These are phyloP conservation scores for Scenedesmus sp. DNA, from an alignment of 163 green algal species.

Conservation along the genomic window DNA sequence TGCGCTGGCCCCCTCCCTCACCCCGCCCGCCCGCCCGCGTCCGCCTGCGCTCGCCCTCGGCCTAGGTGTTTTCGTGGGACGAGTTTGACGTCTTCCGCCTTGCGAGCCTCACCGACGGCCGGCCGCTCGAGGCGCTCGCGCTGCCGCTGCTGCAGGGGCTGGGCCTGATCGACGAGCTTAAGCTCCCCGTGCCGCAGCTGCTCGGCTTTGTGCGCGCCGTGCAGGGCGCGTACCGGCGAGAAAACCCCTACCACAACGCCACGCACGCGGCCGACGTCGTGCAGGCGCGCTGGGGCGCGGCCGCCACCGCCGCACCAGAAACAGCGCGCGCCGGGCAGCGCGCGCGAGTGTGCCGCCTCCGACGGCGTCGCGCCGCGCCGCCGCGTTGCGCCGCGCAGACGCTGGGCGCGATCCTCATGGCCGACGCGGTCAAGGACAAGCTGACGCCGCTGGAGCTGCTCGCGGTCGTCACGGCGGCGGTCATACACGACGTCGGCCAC, in stretches of 20 bases:
- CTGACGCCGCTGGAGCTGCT: slow-evolving; percentile 70
- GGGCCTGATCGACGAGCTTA: slow-evolving; percentile 30
- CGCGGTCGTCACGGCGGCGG: slow-evolving; percentile 80
- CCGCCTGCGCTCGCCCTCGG: too few species aligned
- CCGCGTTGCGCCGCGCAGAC: background rate
- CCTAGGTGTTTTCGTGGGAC: too few species aligned
- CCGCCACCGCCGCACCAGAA: slow-evolving; percentile 15
- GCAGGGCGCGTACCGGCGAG: slow-evolving; percentile 50
- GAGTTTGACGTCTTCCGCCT: slow-evolving; percentile 44
- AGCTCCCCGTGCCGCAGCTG: slow-evolving; percentile 26
- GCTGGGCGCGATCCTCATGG: background rate
- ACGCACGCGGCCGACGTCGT: slow-evolving; percentile 83
- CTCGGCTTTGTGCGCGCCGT: slow-evolving; percentile 26
- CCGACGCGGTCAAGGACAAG: slow-evolving; percentile 29
- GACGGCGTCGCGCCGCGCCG: background rate
- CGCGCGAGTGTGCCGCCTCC: background rate
- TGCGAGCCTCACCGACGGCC: background rate
- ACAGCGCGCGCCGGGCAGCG: background rate
- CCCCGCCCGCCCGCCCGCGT: too few species aligned
- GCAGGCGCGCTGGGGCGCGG: slow-evolving; percentile 48
- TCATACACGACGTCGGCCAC: slow-evolving; percentile 89
- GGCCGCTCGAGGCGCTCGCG: slow-evolving; percentile 28
- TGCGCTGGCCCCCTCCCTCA: too few species aligned
- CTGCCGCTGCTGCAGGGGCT: slow-evolving; percentile 36
- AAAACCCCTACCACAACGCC: slow-evolving; percentile 83